A percentile compares a stretch with the other conserved stretches of the same genome.
These are phyloP conservation scores for Graphiopsis chlorocephala DNA, from an alignment of 2,329 filamentous ascomycete genomes.

Conservation along the genomic window DNA sequence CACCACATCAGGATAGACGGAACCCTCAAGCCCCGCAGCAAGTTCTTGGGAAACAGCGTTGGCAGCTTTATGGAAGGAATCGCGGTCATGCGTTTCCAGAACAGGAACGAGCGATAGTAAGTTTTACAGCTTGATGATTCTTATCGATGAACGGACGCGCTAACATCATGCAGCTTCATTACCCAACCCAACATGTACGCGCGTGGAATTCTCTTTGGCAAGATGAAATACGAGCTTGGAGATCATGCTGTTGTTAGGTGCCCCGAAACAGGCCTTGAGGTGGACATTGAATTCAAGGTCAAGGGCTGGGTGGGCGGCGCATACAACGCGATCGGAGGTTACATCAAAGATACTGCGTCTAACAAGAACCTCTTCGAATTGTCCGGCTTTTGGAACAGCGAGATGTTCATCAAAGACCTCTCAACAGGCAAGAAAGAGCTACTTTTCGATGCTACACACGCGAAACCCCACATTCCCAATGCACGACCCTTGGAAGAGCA, in stretches of 20 bases:
- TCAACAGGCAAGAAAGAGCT: slow-evolving; percentile 82
- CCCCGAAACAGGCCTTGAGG: slow-evolving; percentile 79
- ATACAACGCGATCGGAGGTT: slow-evolving; percentile 92
- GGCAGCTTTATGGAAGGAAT: slow-evolving; percentile 98
- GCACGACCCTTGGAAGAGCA: slow-evolving; percentile 81
- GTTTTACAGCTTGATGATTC: slow-evolving; percentile 35
- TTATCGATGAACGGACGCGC: background rate
- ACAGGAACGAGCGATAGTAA: slow-evolving; percentile 87
- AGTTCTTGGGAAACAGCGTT: slow-evolving; percentile 93
- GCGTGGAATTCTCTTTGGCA: slow-evolving; percentile 91
- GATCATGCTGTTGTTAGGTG: slow-evolving; percentile 93
- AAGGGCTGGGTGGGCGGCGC: slow-evolving; percentile 96
- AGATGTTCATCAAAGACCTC: slow-evolving; percentile 88
- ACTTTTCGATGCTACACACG: slow-evolving; percentile 80
- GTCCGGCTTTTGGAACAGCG: slow-evolving; percentile 87
- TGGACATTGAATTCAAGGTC: slow-evolving; percentile 96
- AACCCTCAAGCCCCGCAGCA: slow-evolving; percentile 89
- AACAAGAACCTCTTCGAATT: slow-evolving; percentile 88
- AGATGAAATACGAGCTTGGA: slow-evolving; percentile 99
- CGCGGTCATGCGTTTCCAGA: slow-evolving; percentile 78
- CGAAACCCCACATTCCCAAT: slow-evolving; percentile 71
- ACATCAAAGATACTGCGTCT: slow-evolving; percentile 82
- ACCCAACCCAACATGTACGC: slow-evolving; percentile 99
- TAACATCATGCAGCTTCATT: slow-evolving; percentile 61
- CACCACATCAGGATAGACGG: slow-evolving; percentile 94